Evolutionary conservation across 306 rosid genomes (phyloP), one percentile per base, ranked within the genome.

Genomic region (Senna siamea): DNA sequence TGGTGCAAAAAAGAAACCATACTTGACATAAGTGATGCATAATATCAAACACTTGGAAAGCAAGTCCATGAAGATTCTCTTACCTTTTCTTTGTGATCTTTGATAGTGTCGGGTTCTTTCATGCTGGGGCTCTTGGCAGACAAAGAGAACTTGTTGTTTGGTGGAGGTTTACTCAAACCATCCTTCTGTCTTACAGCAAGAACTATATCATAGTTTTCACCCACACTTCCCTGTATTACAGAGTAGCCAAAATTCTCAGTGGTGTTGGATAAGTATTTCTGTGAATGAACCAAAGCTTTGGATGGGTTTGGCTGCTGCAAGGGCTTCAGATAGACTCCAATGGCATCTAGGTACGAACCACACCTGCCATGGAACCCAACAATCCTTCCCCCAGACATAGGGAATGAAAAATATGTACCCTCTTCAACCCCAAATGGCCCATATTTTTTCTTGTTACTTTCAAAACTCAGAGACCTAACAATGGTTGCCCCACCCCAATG

Each of bases 351-450:
- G 82, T 78, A 83, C 97, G 91, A 87, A 48, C 92, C 88, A 48
- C 80, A 82, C 79, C 80, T 87, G 17, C 99, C 97, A 80, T 87
- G 88, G 79, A 94, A 92, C 68, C 99, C 97, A 30, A 92, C 99
- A 73, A 94, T 87, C 89, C 79, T 89, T 28, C 85, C 92, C 30
- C 83, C 89, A 15, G 70, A 70, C 66, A 76, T 58, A 0, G 94
- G 87, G 59, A 87, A 87, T 9, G 90, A 78, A 83, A 91, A 91
- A 40, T 72, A 72, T 14, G 87, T 88, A 46, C 97, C 97, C 7
- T 61, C 70, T 70, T 87, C 86, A 52, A 77, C 59, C 64, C 97
- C 94, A 76, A 67, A 89, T 12, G 94, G 97, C 48, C 97, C 97
- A 50, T 82, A 87, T 6, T 69, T 60, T 74, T 62, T 83, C 73